Evolutionary conservation across 2,329 filamentous ascomycete species (phyloP).

Genomic region (Coniosporium tulheliwenetii): DNA sequence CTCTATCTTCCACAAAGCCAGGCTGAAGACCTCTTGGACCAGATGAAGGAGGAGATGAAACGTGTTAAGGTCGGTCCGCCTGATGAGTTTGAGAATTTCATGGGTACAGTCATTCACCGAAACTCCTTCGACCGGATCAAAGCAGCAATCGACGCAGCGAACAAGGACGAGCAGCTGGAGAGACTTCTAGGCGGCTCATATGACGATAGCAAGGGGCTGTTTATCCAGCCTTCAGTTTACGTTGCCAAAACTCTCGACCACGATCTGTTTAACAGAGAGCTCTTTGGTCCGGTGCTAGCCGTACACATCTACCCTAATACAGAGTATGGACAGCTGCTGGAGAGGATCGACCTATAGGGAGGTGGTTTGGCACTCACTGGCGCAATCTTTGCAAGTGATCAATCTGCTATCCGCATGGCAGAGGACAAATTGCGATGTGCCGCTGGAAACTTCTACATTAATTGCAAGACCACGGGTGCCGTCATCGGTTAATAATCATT

Average conservation of each 20-base stretch:
- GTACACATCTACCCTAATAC: constrained; percentile 66
- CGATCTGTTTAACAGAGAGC: constrained; percentile 58
- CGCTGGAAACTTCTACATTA: constrained; percentile 76
- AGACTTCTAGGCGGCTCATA: constrained; percentile 63
- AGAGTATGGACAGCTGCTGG: constrained; percentile 54
- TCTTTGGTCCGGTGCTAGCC: constrained; percentile 67
- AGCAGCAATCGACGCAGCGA: constrained; percentile 61
- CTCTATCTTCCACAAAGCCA: constrained; percentile 62
- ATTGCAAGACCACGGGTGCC: constrained; percentile 53
- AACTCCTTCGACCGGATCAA: constrained; percentile 68
- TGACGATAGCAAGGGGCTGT: constrained; percentile 67
- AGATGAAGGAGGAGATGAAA: constrained; percentile 50
- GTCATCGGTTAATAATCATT: constrained; percentile 24
- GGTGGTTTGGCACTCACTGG: constrained; percentile 68
- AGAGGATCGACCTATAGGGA: constrained; percentile 36
- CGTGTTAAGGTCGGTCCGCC: constrained; percentile 57
- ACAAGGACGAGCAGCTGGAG: constrained; percentile 55
- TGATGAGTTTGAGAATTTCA: constrained; percentile 59
- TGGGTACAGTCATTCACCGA: constrained; percentile 75
- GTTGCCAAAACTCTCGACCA: constrained; percentile 57
- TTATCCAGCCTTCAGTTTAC: constrained; percentile 73
- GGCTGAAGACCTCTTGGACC: constrained; percentile 55
- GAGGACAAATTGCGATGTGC: constrained; percentile 57
- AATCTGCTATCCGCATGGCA: constrained; percentile 47
- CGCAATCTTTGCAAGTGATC: constrained; percentile 57